Conservation (phyloP, 192 early-diverging fungal genomes). For the Allomyces javanicus region DNA sequence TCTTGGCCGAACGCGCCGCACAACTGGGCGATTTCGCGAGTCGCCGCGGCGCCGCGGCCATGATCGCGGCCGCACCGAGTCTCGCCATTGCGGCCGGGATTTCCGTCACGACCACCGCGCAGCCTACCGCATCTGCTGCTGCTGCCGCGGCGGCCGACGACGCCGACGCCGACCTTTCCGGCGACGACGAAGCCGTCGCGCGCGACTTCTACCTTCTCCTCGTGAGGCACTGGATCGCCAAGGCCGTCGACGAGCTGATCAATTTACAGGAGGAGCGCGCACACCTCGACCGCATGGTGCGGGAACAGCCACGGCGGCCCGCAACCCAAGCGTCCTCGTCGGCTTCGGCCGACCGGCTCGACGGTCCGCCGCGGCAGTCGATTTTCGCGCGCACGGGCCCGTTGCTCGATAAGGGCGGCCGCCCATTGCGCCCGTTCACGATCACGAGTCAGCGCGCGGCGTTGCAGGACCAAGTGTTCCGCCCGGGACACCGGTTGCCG, state of each 20-base stretch:
- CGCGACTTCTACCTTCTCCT: background rate
- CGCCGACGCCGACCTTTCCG: background rate
- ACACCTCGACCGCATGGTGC: too few relatives aligned
- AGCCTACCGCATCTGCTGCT: background rate
- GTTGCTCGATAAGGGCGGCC: slow-evolving; percentile 3
- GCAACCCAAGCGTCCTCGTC: too few relatives aligned
- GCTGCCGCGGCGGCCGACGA: background rate
- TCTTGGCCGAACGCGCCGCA: too few relatives aligned
- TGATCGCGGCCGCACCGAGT: too few relatives aligned
- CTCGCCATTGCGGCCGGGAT: background rate
- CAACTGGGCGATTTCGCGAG: too few relatives aligned
- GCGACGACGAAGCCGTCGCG: background rate
- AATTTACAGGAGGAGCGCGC: too few relatives aligned
- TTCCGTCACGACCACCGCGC: background rate
- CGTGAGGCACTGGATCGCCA: background rate
- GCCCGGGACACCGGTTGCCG: slow-evolving; percentile 66
- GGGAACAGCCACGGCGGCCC: too few relatives aligned
- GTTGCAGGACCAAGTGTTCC: slow-evolving; percentile 61
- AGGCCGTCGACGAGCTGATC: background rate
- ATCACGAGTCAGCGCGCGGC: slow-evolving; percentile 55
- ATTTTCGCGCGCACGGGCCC: background rate
- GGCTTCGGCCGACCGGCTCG: background rate
- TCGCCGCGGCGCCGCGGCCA: too few relatives aligned
- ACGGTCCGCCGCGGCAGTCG: background rate
- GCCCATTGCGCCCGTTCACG: slow-evolving; percentile 68